Percentiles rank a stretch among this genome's conserved stretches.
Evolutionary conservation across 2,329 filamentous ascomycete species (phyloP).

Genomic region (Calonectria crousiana): DNA sequence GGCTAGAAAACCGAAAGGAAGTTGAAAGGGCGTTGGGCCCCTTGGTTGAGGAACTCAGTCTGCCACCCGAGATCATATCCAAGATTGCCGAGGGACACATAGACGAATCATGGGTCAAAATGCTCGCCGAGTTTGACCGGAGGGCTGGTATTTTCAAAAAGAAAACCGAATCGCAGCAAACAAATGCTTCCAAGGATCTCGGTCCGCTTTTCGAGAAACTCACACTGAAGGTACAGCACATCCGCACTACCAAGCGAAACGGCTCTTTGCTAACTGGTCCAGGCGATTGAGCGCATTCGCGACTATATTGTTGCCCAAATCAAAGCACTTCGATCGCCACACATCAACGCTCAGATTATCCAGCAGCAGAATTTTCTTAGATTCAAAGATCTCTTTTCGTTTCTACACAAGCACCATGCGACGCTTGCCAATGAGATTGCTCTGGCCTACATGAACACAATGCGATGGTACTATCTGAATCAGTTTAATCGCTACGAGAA

Average conservation of each 20-base stretch:
- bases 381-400: slow-evolving; percentile 89
- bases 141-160: slow-evolving; percentile 79
- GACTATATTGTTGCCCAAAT: slow-evolving; percentile 96
- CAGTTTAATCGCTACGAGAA: slow-evolving; percentile 91
- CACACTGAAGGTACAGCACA: slow-evolving; percentile 74
- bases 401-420: slow-evolving; percentile 84
- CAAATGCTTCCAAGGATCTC: slow-evolving; percentile 86
- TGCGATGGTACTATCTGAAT: slow-evolving; percentile 97
- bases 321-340: slow-evolving; percentile 91
- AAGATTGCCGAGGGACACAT: slow-evolving; percentile 91
- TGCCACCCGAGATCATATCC: slow-evolving; percentile 85
- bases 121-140: slow-evolving; percentile 85
- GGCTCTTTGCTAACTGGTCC: slow-evolving; percentile 16
- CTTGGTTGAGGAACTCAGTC: slow-evolving; percentile 89
- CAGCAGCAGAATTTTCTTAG: slow-evolving; percentile 92
- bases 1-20: slow-evolving; percentile 88
- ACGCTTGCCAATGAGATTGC: slow-evolving; percentile 90
- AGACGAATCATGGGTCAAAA: slow-evolving; percentile 89
- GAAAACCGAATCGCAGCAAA: slow-evolving; percentile 69
- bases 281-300: slow-evolving; percentile 92
- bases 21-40: slow-evolving; percentile 91
- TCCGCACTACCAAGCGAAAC: no score
- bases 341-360: slow-evolving; percentile 97
- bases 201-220: slow-evolving; percentile 88
- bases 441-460: slow-evolving; percentile 96